Conservation (phyloP, 2,329 filamentous ascomycete genomes). For the Colletotrichum somersetense region DNA sequence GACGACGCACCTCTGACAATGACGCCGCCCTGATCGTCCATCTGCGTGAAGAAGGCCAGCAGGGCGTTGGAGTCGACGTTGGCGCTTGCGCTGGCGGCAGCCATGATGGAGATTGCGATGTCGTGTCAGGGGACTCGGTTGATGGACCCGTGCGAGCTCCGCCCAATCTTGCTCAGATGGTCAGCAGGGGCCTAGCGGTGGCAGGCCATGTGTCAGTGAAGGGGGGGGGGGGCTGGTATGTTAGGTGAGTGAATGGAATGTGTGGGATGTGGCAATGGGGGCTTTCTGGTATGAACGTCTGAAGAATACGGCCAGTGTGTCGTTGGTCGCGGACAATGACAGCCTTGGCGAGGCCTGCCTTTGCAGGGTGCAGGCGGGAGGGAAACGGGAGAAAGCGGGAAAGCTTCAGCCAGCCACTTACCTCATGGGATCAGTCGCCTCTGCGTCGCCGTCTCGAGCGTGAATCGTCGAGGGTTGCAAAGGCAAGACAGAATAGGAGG, state of each 20-base stretch:
- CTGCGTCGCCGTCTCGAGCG: conserved; percentile 12
- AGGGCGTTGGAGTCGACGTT: conserved; percentile 45
- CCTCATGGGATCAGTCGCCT: conserved; percentile 1
- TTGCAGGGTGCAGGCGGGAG: conserved; percentile 26
- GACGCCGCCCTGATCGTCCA: conserved; percentile 60
- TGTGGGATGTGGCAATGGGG: conserved; percentile 32
- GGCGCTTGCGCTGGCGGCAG: conserved; percentile 46
- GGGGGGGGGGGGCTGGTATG: too few relatives aligned
- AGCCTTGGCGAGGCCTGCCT: conserved; percentile 5
- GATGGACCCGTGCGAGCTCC: conserved; percentile 19
- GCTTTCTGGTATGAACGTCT: conserved; percentile 14
- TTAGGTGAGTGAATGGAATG: conserved; percentile 27
- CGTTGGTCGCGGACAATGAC: conserved; percentile 20
- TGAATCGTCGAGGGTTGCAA: conserved; percentile 8
- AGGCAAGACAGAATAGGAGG: not conserved
- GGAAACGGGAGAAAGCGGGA: conserved; percentile 19
- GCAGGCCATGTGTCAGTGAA: conserved; percentile 20
- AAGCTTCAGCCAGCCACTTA: conserved; percentile 15
- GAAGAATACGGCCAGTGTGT: not conserved
- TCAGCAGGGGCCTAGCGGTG: conserved; percentile 32
- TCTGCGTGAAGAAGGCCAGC: conserved; percentile 59
- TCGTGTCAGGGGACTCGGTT: conserved; percentile 22
- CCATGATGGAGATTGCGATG: conserved; percentile 50
- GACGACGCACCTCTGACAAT: conserved; percentile 61
- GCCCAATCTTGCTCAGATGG: conserved; percentile 24